phyloP scores from a whole-genome alignment of 2,329 filamentous ascomycete genomes.

The Venturia carpophila region DNA sequence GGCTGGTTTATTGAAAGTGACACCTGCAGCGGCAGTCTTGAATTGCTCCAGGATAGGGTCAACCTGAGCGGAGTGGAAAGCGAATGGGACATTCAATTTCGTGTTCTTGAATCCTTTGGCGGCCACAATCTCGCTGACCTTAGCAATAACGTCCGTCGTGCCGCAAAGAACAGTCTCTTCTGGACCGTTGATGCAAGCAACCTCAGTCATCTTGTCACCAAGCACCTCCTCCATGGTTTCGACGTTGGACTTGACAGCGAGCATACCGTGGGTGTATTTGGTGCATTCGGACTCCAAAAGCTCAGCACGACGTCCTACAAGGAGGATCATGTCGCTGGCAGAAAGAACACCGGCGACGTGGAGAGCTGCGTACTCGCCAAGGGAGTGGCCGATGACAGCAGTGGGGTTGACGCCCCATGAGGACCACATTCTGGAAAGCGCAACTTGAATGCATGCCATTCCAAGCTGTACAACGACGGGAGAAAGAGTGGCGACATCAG shows the following conservation, averaged over 20 bases:
- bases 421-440: slow-evolving; percentile 45
- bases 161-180: slow-evolving; percentile 67
- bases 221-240: slow-evolving; percentile 48
- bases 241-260: slow-evolving; percentile 47
- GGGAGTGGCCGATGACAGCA: slow-evolving; percentile 49
- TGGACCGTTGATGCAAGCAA: slow-evolving; percentile 70
- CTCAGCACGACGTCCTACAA: slow-evolving; percentile 61
- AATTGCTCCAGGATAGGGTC: slow-evolving; percentile 56
- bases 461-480: slow-evolving; percentile 46
- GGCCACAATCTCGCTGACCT: slow-evolving; percentile 43
- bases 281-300: slow-evolving; percentile 59
- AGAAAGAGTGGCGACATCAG: slow-evolving; percentile 43
- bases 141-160: slow-evolving; percentile 51
- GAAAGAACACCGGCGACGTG: slow-evolving; percentile 64
- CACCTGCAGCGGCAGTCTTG: slow-evolving; percentile 45
- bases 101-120: slow-evolving; percentile 51
- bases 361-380: slow-evolving; percentile 68
- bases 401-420: slow-evolving; percentile 47
- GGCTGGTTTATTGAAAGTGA: slow-evolving; percentile 50
- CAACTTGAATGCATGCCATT: slow-evolving; percentile 47
- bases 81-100: slow-evolving; percentile 57
- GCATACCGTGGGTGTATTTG: slow-evolving; percentile 58
- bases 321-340: slow-evolving; percentile 60
- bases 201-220: slow-evolving; percentile 43
- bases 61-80: slow-evolving; percentile 59